Conservation (phyloP, 306 rosid species). For the Crotalaria pallida region DNA sequence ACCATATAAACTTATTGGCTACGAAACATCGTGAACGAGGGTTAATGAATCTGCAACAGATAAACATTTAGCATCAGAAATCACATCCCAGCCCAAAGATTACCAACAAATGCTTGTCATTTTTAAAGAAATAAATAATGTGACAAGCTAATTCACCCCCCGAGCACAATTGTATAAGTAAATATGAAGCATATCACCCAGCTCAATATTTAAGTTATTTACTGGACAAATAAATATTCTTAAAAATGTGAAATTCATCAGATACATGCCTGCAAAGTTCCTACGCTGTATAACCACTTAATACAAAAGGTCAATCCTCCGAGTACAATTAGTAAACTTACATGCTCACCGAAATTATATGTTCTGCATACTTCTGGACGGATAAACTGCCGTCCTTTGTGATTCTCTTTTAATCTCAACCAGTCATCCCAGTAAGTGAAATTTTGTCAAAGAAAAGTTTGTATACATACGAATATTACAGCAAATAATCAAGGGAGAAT, state of each 20-base stretch:
- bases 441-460: constrained; percentile 68
- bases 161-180: neutral
- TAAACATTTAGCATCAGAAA: neutral
- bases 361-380: constrained; percentile 99
- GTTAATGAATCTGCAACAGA: neutral
- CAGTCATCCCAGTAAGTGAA: constrained; percentile 98
- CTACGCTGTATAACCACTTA: neutral
- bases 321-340: constrained; percentile 36
- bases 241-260: neutral
- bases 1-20: neutral
- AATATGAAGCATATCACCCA: neutral
- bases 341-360: constrained; percentile 92
- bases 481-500: constrained; percentile 8
- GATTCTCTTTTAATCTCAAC: constrained; percentile 85
- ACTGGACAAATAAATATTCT: neutral
- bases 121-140: neutral
- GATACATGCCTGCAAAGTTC: neutral
- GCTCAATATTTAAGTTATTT: neutral
- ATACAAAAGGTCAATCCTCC: neutral
- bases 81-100: neutral
- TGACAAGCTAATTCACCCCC: neutral
- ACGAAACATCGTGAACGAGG: neutral
- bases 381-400: constrained; percentile 80
- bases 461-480: constrained; percentile 14
- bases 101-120: neutral